These are phyloP conservation scores for Vitis rotundifolia DNA, from an alignment of 164 flowering plant species.

Conservation along the genomic window DNA sequence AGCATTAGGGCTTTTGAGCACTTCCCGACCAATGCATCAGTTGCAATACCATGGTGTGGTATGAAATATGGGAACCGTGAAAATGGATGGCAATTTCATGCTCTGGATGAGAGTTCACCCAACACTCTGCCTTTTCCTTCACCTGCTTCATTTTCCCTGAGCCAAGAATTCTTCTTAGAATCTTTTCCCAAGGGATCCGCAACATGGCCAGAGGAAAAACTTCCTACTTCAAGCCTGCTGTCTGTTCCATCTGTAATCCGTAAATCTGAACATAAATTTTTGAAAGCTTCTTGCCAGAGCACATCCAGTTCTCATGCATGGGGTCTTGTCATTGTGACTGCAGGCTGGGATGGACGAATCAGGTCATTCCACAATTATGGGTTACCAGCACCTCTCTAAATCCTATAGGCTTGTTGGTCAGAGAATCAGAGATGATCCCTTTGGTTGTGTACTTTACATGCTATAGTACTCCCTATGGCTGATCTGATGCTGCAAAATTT, in stretches of 20 bases:
- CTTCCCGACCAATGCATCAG: slow-evolving; percentile 52
- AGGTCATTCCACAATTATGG: slow-evolving; percentile 70
- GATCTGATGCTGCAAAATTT: slow-evolving; percentile 1
- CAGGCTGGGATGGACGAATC: slow-evolving; percentile 70
- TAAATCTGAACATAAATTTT: slow-evolving; percentile 55
- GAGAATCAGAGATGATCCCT: neutral
- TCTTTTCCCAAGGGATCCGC: slow-evolving; percentile 59
- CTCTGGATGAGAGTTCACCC: slow-evolving; percentile 5
- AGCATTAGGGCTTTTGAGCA: slow-evolving; percentile 50
- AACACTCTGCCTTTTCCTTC: slow-evolving; percentile 30
- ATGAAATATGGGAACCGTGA: slow-evolving; percentile 21
- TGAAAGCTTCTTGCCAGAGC: slow-evolving; percentile 48
- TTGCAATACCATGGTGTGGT: slow-evolving; percentile 72
- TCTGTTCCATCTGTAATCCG: slow-evolving; percentile 29
- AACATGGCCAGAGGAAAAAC: slow-evolving; percentile 79
- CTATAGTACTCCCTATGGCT: neutral
- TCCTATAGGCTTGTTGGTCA: neutral
- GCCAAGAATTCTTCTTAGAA: slow-evolving; percentile 49
- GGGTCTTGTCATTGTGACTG: slow-evolving; percentile 76
- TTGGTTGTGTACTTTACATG: neutral
- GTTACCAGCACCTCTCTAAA: slow-evolving; percentile 47
- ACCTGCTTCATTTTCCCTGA: slow-evolving; percentile 34
- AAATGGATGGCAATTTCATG: slow-evolving; percentile 12
- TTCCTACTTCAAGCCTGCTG: slow-evolving; percentile 32
- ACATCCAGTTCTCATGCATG: slow-evolving; percentile 55